Evolutionary conservation across 139 green algal genomes (phyloP), one percentile per base, ranked within the genome.

Genomic region (Volvox reticuliferus): DNA sequence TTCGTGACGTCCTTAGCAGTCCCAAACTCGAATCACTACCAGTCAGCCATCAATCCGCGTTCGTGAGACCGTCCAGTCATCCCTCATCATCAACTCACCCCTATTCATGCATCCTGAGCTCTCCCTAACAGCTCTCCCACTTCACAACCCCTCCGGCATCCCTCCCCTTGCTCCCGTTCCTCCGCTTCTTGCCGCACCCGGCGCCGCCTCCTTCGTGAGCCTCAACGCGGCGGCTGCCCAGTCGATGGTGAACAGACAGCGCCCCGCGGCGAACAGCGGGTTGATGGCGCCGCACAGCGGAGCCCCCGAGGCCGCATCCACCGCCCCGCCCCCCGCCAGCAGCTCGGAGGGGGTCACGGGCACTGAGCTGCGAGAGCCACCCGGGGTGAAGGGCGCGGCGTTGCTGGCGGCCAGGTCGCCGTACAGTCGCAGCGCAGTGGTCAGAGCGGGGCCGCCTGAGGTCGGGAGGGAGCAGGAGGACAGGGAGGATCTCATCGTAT

Each of bases 201-300:
- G 63, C 12, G 67, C 67, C 2, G 1, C 36, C 28, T 62, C 67
- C 13, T 2, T 0, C 24, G 83, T 89, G 2, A 89, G 36, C 67
- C 21, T 28, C 35, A 68, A 1, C 13, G 35, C 83, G 16, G 83
- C 67, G 0, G 83, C 21, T 1, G 67, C 83, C 83, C 83, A 89
- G 83, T 89, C 83, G 9, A 89, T 44, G 20, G 67, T 89, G 67
- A 89, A 80, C 13, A 89, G 83, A 37, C 83, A 89, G 26, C 83
- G 83, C 1, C 83, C 83, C 26, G 67, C 67, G 0, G 68, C 67
- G 36, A 89, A 89, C 19, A 89, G 83, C 35, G 83, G 68, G 35
- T 89, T 89, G 21, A 89, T 19, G 26, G 37, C 24, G 36, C 67
- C 36, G 68, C 83, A 89, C 35, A 69, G 26, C 14, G 83, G 83